These are phyloP conservation scores for Prunus campanulata DNA, from an alignment of 306 rosid species.

Conservation along the genomic window DNA sequence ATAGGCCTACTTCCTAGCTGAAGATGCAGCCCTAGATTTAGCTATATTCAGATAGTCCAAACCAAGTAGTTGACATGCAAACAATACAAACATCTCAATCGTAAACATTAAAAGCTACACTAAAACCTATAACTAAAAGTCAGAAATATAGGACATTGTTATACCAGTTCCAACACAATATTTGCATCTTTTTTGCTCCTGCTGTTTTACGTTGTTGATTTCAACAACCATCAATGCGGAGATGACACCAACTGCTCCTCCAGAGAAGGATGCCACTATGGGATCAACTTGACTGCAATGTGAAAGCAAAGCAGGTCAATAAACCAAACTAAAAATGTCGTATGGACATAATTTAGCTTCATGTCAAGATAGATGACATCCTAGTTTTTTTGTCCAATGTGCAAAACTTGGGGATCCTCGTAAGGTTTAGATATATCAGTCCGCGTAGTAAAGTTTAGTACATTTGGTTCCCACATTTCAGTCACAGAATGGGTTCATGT, in stretches of 20 bases:
- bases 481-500: not conserved
- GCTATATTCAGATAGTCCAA: not conserved
- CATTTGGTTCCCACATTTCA: not conserved
- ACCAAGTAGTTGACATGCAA: not conserved
- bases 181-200: conserved; percentile 96
- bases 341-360: conserved; percentile 9
- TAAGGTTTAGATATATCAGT: not conserved
- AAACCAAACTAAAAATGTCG: conserved; percentile 13
- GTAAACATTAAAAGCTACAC: not conserved
- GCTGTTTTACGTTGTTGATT: conserved; percentile 89
- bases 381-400: not conserved
- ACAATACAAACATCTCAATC: conserved; percentile 6
- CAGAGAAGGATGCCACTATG: conserved; percentile 95
- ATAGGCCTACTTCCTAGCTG: not conserved
- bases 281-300: conserved; percentile 93
- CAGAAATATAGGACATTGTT: not conserved
- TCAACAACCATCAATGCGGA: conserved; percentile 97
- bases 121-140: not conserved
- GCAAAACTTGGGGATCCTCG: not conserved
- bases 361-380: conserved; percentile 2
- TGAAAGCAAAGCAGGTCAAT: conserved; percentile 15
- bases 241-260: conserved; percentile 97
- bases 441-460: not conserved
- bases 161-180: conserved; percentile 98
- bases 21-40: not conserved